Evolutionary conservation across 2,329 filamentous ascomycete species (phyloP), one percentile per base, ranked within the genome.

Genomic region (Ambrosiella beaveri): DNA sequence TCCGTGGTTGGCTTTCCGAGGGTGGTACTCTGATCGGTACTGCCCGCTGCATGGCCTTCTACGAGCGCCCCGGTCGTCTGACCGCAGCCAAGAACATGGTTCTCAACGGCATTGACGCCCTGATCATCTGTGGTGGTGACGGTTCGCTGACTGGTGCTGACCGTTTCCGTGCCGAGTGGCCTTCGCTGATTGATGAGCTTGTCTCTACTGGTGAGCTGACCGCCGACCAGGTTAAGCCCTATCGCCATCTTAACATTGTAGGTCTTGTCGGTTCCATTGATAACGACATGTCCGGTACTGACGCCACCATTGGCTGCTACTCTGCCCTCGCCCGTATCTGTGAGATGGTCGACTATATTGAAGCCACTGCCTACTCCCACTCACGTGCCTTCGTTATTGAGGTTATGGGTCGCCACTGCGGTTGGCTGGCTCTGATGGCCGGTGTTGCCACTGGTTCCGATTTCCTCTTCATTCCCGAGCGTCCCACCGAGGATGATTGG

Each of bases 361-460:
- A 98, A 71, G 90, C 91, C 17, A 97, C 93, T 0, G 91, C 91
- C 56, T 85, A 84, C 41, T 96, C 90, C 36, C 93, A 98, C 71
- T 94, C 95, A 63, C 80, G 93, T 65, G 93, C 93, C 44, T 98
- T 98, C 70, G 90, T 98, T 59, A 86, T 98, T 62, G 93, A 96
- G 70, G 93, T 98, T 66, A 98, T 98, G 93, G 93, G 93, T 54
- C 80, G 93, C 61, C 91, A 98, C 72, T 98, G 93, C 69, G 93
- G 93, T 62, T 98, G 93, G 93, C 76, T 98, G 62, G 93, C 93
- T 45, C 78, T 98, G 62, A 96, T 97, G 85, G 86, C 91, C 12
- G 91, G 90, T 66, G 90, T 98, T 61, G 90, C 88, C 60, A 95
- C 88, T 0, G 93, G 91, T 54, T 90, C 93, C 13, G 93, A 98